A percentile compares a stretch with the other conserved stretches of the same genome.
Conservation (phyloP, 2,329 filamentous ascomycete genomes). For the Periconia digitata region DNA sequence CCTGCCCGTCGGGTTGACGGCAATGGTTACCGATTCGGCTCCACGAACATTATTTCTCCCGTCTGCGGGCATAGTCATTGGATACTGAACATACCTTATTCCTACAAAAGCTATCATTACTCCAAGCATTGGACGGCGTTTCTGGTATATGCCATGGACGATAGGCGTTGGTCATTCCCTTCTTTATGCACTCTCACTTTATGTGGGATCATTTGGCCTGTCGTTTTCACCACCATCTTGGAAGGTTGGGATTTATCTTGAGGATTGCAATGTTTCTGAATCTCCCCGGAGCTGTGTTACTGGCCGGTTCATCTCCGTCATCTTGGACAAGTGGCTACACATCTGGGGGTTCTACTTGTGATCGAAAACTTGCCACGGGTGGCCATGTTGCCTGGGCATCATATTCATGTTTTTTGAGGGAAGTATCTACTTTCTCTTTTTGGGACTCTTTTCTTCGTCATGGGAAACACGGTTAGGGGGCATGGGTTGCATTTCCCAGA, state of each 20-base stretch:
- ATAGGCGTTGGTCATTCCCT: background rate
- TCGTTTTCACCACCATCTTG: background rate
- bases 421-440: too few species aligned
- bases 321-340: too few species aligned
- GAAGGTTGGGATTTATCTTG: background rate
- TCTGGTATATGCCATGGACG: background rate
- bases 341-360: too few species aligned
- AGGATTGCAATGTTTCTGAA: background rate
- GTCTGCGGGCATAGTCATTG: background rate
- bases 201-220: background rate
- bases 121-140: slow-evolving; percentile 10
- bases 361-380: too few species aligned
- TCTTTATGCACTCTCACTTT: background rate
- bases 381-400: too few species aligned
- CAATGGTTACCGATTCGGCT: background rate
- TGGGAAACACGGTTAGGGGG: too few species aligned
- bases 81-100: background rate
- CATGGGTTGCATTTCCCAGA: too few species aligned
- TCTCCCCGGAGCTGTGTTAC: too few species aligned
- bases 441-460: too few species aligned
- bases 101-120: slow-evolving; percentile 1
- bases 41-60: background rate
- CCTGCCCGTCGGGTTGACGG: background rate
- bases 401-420: too few species aligned
- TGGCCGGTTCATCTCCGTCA: too few species aligned